A percentile compares a stretch with the other conserved stretches of the same genome.
Conservation (phyloP, 441 rosid genomes). For the Hypseocharis bilobata region DNA sequence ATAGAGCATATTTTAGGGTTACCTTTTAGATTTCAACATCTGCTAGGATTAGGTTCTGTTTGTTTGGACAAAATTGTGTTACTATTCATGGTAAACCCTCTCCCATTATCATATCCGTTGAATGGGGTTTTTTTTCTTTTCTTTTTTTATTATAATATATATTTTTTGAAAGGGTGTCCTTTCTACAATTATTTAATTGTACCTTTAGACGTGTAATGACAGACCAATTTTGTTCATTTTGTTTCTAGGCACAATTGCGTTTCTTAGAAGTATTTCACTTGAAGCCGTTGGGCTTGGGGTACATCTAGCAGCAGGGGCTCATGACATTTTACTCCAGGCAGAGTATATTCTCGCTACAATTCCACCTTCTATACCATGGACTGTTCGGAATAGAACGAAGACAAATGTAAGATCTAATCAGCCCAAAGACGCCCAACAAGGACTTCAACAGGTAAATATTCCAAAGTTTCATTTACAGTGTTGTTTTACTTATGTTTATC, state of each 20-base stretch:
- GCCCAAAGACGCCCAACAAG: constrained; percentile 84
- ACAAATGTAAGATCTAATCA: constrained; percentile 65
- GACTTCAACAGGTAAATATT: constrained; percentile 66
- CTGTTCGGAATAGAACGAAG: constrained; percentile 40
- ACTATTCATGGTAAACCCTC: too few relatives aligned
- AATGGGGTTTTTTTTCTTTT: too few relatives aligned
- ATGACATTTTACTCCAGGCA: constrained; percentile 70
- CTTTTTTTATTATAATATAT: too few relatives aligned
- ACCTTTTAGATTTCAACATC: not conserved
- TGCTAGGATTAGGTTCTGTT: not conserved
- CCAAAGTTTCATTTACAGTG: not conserved
- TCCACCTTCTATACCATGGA: constrained; percentile 48
- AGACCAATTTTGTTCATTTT: constrained; percentile 15
- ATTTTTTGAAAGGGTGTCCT: too few relatives aligned
- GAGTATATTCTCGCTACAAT: constrained; percentile 50
- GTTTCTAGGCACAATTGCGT: constrained; percentile 70
- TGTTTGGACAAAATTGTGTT: too few relatives aligned
- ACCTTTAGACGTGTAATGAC: not conserved
- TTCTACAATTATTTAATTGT: not conserved
- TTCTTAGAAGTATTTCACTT: constrained; percentile 82
- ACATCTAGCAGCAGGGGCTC: constrained; percentile 90
- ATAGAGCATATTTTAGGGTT: not conserved
- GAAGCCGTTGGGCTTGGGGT: constrained; percentile 96
- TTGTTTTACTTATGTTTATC: not conserved
- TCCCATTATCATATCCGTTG: not conserved